Base-by-base conservation (phyloP, 2,329 filamentous ascomycete species). In the Daldinia sp. region DNA sequence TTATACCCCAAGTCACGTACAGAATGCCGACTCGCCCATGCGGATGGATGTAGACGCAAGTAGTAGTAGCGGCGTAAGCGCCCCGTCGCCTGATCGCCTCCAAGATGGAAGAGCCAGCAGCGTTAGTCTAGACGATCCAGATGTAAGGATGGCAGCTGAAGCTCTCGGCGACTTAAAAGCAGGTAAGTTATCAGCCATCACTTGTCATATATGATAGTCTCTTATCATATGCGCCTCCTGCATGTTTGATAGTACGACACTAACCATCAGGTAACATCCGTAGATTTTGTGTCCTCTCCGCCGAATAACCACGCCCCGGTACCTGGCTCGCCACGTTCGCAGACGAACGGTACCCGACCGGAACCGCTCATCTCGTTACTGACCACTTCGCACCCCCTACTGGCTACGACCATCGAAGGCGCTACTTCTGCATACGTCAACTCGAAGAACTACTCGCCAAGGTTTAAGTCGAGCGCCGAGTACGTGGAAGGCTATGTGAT, bases 401-500 rank as follows among this genome's bases (percentile, higher is more conserved):
- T 97, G 13, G 93, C 92, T 8, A 92, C 88, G 25, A 93, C 93
- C 0, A 94, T 96, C 70, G 92, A 92, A 68, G 89, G 90, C 53
- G 94, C 93, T 0, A 85, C 94, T 6, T 93, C 91, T 1, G 92
- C 92, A 1, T 98, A 98, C 75, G 90, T 90, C 25, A 89, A 86
- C 2, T 93, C 92, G 9, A 97, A 98, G 77, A 92, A 94, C 69
- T 96, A 94, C 72, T 96, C 93, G 1, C 93, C 94, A 0, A 86
- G 91, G 1, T 92, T 97, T 74, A 93, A 92, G 76, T 91, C 91
- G n/a, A 87, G 93, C 63, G 94, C 92, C 49, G 93, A 97, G 75
- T 93, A 96, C 71, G 89, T 97, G 17, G 94, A 98, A 77, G 90
- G 92, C 47, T 94, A 92, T 69, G 87, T 97, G 52, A 92, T 90